Evolutionary conservation across 345 rosid genomes (phyloP).

Genomic region (Murraya koenigii): DNA sequence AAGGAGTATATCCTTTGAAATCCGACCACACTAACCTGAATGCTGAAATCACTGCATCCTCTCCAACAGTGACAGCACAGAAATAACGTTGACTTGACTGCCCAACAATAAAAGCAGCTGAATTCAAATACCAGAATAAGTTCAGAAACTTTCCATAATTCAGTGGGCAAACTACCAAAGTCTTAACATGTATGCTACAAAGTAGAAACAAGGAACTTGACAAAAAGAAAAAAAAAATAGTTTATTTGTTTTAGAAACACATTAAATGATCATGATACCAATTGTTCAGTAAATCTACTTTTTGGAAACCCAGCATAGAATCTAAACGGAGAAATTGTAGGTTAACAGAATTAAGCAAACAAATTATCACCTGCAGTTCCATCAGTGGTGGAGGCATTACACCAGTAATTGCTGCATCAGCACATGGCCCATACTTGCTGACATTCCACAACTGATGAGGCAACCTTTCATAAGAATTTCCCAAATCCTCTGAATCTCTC

Average conservation of each 20-base stretch:
- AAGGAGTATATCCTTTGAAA: not conserved
- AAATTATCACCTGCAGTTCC: conserved; percentile 69
- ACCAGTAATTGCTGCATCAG: conserved; percentile 88
- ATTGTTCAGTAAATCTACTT: not conserved
- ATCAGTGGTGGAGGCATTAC: conserved; percentile 91
- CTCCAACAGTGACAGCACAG: conserved; percentile 88
- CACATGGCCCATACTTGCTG: conserved; percentile 72
- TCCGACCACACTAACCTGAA: conserved; percentile 57
- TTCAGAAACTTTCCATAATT: conserved; percentile 37
- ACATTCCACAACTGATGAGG: conserved; percentile 91
- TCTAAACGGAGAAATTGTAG: not conserved
- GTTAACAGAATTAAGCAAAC: conserved; percentile 4
- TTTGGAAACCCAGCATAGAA: not conserved
- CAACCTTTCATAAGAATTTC: conserved; percentile 40
- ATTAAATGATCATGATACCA: not conserved
- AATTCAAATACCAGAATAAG: conserved; percentile 59
- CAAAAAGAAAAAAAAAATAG: not conserved
- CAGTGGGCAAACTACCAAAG: conserved; percentile 25
- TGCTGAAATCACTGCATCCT: conserved; percentile 93
- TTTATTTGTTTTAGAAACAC: conserved; percentile 4
- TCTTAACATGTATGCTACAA: conserved; percentile 4
- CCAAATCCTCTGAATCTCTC: conserved; percentile 41
- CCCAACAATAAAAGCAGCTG: conserved; percentile 94
- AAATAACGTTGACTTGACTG: conserved; percentile 97
- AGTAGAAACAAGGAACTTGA: not conserved